phyloP scores from a whole-genome alignment of 2,329 filamentous ascomycete genomes.

The Akanthomyces lecanii region DNA sequence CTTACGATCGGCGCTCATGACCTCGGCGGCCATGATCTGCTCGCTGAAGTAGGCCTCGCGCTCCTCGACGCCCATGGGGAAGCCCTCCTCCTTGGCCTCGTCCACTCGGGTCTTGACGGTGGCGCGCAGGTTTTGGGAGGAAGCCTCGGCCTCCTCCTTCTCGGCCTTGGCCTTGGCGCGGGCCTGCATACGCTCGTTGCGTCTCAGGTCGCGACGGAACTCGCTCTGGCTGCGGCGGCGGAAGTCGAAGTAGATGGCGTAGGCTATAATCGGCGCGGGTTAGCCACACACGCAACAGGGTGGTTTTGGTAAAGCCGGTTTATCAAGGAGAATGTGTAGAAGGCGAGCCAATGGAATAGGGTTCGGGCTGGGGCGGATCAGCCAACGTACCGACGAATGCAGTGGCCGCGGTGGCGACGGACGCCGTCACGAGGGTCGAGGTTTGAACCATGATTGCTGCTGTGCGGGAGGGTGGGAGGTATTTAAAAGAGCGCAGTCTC shows the following conservation, averaged over 20 bases:
- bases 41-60: constrained; percentile 96
- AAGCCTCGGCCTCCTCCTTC: constrained; percentile 67
- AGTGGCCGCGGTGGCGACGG: constrained; percentile 56
- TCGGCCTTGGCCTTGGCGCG: constrained; percentile 64
- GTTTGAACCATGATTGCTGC: constrained; percentile 42
- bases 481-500: not conserved
- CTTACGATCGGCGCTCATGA: constrained; percentile 76
- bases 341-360: constrained; percentile 6
- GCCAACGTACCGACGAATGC: constrained; percentile 52
- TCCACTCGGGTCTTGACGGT: constrained; percentile 72
- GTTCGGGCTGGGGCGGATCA: constrained; percentile 9
- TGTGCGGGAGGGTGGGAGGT: constrained; percentile 6
- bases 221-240: constrained; percentile 59
- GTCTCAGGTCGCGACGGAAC: constrained; percentile 65
- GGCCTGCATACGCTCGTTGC: constrained; percentile 69
- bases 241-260: constrained; percentile 66
- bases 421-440: constrained; percentile 55
- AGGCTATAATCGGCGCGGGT: constrained; percentile 40
- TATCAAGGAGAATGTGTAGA: not conserved
- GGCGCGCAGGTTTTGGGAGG: constrained; percentile 63
- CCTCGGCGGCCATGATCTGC: constrained; percentile 85
- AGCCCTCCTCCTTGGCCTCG: constrained; percentile 83
- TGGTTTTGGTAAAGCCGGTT: not conserved
- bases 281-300: not conserved
- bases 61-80: constrained; percentile 85